phyloP scores from a whole-genome alignment of 371 early-diverging fungal genomes.

The Furculomyces boomerangus region DNA sequence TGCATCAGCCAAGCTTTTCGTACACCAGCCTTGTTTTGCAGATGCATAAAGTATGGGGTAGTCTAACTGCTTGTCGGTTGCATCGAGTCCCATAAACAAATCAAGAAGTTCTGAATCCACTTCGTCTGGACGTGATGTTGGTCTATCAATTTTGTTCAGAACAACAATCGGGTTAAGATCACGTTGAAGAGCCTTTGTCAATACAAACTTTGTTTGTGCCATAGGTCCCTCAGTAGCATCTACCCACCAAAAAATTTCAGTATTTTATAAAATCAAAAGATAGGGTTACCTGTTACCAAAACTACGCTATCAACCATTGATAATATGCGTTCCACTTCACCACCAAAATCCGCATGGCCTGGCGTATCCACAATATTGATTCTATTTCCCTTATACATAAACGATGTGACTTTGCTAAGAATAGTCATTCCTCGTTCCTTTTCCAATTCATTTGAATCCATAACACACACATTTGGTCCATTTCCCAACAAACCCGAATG shows the following conservation, averaged over 20 bases:
- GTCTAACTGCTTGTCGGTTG: constrained; percentile 50
- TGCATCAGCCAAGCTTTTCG: constrained; percentile 23
- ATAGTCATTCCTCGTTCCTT: constrained; percentile 73
- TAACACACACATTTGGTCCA: constrained; percentile 32
- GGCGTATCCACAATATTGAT: constrained; percentile 79
- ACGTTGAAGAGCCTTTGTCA: constrained; percentile 45
- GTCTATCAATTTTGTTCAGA: constrained; percentile 61
- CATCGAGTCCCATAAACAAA: constrained; percentile 49
- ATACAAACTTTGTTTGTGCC: constrained; percentile 70
- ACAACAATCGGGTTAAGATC: constrained; percentile 53
- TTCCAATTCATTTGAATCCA: constrained; percentile 69
- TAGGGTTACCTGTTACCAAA: constrained; percentile 24
- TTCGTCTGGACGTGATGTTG: constrained; percentile 43
- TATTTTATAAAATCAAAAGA: neutral
- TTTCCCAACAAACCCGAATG: constrained; percentile 24
- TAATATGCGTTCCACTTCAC: constrained; percentile 70
- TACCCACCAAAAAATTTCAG: constrained; percentile 26
- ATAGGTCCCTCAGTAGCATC: constrained; percentile 68
- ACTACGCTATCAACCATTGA: constrained; percentile 69
- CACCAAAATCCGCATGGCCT: constrained; percentile 60
- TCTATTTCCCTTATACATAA: constrained; percentile 39
- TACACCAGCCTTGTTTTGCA: constrained; percentile 67
- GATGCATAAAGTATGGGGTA: constrained; percentile 53
- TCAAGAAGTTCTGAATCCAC: constrained; percentile 58
- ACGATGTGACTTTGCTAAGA: constrained; percentile 51